Percentiles rank a stretch among this genome's conserved stretches.
These are phyloP conservation scores for Anisodus tanguticus DNA, from an alignment of 257 asterid genomes.

Conservation along the genomic window DNA sequence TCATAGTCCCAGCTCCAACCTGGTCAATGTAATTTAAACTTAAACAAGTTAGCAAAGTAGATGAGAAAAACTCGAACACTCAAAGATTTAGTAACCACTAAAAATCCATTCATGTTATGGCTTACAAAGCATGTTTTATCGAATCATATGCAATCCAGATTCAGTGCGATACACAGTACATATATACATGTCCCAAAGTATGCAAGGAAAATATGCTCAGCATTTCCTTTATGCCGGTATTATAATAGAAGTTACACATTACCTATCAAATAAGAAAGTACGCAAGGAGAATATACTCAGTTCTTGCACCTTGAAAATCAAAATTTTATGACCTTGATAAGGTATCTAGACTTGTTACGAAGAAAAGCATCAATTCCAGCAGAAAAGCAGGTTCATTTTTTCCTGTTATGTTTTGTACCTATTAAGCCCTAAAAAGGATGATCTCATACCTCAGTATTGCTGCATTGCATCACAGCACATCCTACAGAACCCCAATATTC, in stretches of 20 bases:
- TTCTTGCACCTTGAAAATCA: conserved; percentile 21
- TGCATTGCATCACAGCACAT: conserved; percentile 98
- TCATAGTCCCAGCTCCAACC: conserved; percentile 99
- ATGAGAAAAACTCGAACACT: neutral
- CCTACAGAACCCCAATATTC: conserved; percentile 99
- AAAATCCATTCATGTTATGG: neutral
- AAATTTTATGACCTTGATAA: neutral
- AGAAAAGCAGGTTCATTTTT: neutral
- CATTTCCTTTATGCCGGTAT: neutral
- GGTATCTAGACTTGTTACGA: neutral
- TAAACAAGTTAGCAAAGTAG: conserved; percentile 36
- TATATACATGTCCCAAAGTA: neutral
- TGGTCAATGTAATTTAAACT: conserved; percentile 48
- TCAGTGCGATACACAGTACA: neutral
- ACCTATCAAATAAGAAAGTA: neutral
- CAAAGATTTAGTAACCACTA: conserved; percentile 10
- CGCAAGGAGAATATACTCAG: neutral
- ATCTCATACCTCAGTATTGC: conserved; percentile 84
- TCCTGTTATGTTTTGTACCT: neutral
- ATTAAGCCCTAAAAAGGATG: neutral
- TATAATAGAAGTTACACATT: neutral
- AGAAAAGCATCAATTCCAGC: neutral
- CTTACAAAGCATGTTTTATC: neutral
- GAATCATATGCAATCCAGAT: neutral
- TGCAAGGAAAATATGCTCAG: neutral